Conservation (phyloP, 495 filamentous ascomycete species). For the Neurospora intermedia region DNA sequence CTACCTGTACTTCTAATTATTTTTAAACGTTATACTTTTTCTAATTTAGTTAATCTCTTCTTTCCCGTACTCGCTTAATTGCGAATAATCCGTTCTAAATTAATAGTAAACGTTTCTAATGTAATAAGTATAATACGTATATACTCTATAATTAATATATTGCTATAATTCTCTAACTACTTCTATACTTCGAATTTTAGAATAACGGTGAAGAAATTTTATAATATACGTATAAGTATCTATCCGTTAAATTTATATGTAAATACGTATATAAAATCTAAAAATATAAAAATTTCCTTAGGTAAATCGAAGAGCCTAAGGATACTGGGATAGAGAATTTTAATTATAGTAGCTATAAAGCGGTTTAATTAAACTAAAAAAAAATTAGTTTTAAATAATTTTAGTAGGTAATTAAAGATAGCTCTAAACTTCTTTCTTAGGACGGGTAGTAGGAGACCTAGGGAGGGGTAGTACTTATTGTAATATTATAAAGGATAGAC, state of each 20-base stretch:
- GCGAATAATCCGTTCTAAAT: background rate
- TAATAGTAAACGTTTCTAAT: background rate
- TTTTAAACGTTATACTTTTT: background rate
- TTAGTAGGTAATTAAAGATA: background rate
- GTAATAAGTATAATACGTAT: background rate
- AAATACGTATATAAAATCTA: background rate
- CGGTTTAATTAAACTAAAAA: background rate
- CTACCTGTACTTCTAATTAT: background rate
- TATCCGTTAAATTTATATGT: background rate
- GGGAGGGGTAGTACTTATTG: background rate
- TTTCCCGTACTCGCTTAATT: background rate
- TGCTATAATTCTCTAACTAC: background rate
- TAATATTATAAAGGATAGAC: background rate
- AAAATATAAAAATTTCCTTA: background rate
- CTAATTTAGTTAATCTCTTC: background rate
- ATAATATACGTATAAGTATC: background rate
- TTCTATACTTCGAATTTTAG: background rate
- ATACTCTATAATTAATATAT: background rate
- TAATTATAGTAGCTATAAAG: background rate
- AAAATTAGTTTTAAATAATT: background rate
- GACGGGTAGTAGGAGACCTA: background rate
- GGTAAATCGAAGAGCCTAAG: background rate
- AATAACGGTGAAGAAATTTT: background rate
- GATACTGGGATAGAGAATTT: background rate
- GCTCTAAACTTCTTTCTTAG: background rate